Percentiles rank a stretch among this genome's conserved stretches.
Evolutionary conservation across 805 yeast genomes (phyloP).

Genomic region (Kregervanrija fluxuum): DNA sequence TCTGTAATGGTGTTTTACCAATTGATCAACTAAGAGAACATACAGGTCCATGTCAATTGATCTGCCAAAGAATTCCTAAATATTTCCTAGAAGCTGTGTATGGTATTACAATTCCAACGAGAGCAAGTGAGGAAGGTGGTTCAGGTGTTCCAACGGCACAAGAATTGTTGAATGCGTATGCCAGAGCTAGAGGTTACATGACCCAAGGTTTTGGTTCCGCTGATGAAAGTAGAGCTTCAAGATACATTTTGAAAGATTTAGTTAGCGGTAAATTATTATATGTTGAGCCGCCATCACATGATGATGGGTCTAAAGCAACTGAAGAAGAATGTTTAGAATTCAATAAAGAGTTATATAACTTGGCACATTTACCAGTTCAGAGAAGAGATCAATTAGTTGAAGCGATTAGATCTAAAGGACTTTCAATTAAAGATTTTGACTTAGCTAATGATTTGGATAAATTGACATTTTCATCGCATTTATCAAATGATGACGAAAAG

Average conservation of each 20-base stretch:
- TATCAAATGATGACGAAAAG: slow-evolving; percentile 38
- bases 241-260: slow-evolving; percentile 88
- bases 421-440: slow-evolving; percentile 47
- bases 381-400: slow-evolving; percentile 63
- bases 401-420: slow-evolving; percentile 55
- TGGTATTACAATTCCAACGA: slow-evolving; percentile 81
- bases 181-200: slow-evolving; percentile 95
- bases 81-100: slow-evolving; percentile 83
- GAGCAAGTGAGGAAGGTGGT: slow-evolving; percentile 80
- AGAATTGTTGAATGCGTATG: slow-evolving; percentile 85
- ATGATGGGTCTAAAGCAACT: slow-evolving; percentile 44
- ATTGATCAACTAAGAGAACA: slow-evolving; percentile 93
- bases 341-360: slow-evolving; percentile 66
- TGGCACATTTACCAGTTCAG: slow-evolving; percentile 58
- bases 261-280: slow-evolving; percentile 85
- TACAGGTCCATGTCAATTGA: slow-evolving; percentile 81
- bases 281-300: slow-evolving; percentile 83
- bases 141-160: slow-evolving; percentile 82
- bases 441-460: slow-evolving; percentile 61
- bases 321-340: slow-evolving; percentile 54
- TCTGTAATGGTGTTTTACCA: slow-evolving; percentile 97
- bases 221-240: slow-evolving; percentile 90
- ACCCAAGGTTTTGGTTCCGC: slow-evolving; percentile 97
- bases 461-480: slow-evolving; percentile 74
- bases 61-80: slow-evolving; percentile 84